Base-by-base conservation (phyloP, 1,139 yeast genomes). In the Hemisphaericaspora lyxosophila region DNA sequence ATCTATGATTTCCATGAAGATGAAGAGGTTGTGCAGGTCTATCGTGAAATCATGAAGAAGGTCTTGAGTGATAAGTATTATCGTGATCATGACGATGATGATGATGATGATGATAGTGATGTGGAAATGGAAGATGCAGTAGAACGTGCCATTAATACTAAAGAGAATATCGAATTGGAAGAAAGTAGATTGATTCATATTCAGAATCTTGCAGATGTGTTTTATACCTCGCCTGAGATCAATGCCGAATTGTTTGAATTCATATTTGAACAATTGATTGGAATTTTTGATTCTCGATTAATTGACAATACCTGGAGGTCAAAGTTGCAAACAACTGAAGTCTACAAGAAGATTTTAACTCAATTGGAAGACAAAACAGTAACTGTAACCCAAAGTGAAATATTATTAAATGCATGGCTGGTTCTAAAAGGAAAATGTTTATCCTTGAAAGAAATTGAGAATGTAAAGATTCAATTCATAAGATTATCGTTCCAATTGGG, bases 301-400 rank as follows among this genome's bases (percentile, higher is more conserved):
- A 62, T 77, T 36, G 64, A 66, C 6, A 64, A 65, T 36, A 75
- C 86, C 0, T 82, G 88, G 88, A 70, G 85, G 50, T 70, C 82
- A 1, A 77, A 77, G 47, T 44, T 74, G 4, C 64, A 67, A 4
- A 54, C 63, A 7, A 67, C 61, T 47, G 84, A 80, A 48, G 40
- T 50, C 9, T 48, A 64, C 49, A 54, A 20, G 36, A 49, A 28
- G 42, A 41, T 38, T 6, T 15, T 53, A 33, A 35, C 35, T 2
- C 46, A 42, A 36, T 40, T 51, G 8, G 36, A 41, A 17, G 36
- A 49, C 4, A 33, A 33, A 32, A 26, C 32, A n/a, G 39, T 46
- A 12, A 26, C 45, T 2, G 33, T 34, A 7, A 31, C 34, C 5
- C 41, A 49, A 18, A 39, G 38, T 19, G 51, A 54, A 17, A 40